These are phyloP conservation scores for Bipolaris cookei DNA, from an alignment of 2,329 filamentous ascomycete species.

Conservation along the genomic window DNA sequence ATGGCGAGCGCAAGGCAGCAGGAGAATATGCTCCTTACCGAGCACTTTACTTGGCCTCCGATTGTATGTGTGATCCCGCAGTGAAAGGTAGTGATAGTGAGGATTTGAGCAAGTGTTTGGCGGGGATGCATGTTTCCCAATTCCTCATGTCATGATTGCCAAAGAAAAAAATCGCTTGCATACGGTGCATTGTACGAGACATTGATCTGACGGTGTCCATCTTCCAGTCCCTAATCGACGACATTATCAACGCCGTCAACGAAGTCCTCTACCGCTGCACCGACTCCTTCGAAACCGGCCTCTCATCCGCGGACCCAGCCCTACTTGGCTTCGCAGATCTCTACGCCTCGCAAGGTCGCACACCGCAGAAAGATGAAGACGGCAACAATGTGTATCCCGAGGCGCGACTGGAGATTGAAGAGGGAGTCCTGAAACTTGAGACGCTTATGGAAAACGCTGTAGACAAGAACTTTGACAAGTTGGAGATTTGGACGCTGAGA, in stretches of 20 bases:
- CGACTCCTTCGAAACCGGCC: conserved; percentile 82
- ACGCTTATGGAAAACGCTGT: conserved; percentile 58
- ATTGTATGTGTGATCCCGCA: conserved; percentile 64
- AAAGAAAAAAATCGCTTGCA: not conserved
- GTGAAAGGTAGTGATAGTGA: not conserved
- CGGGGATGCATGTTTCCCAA: too few relatives aligned
- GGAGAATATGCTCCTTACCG: conserved; percentile 75
- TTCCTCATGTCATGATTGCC: not conserved
- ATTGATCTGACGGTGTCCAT: too few relatives aligned
- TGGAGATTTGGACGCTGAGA: conserved; percentile 80
- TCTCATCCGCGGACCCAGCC: conserved; percentile 74
- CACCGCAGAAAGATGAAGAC: conserved; percentile 52
- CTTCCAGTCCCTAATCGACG: conserved; percentile 84
- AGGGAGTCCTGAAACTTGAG: conserved; percentile 66
- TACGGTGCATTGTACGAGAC: not conserved
- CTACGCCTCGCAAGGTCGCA: conserved; percentile 54
- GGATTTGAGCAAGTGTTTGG: not conserved
- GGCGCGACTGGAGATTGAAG: conserved; percentile 76
- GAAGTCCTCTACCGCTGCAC: conserved; percentile 89
- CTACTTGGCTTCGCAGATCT: conserved; percentile 76
- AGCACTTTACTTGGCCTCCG: conserved; percentile 94
- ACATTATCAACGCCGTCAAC: conserved; percentile 97
- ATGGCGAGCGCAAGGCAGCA: conserved; percentile 56
- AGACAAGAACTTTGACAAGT: conserved; percentile 59
- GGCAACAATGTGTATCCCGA: conserved; percentile 55